Evolutionary conservation across 2,329 filamentous ascomycete genomes (phyloP).

Genomic region (Pleurostoma richardsiae): DNA sequence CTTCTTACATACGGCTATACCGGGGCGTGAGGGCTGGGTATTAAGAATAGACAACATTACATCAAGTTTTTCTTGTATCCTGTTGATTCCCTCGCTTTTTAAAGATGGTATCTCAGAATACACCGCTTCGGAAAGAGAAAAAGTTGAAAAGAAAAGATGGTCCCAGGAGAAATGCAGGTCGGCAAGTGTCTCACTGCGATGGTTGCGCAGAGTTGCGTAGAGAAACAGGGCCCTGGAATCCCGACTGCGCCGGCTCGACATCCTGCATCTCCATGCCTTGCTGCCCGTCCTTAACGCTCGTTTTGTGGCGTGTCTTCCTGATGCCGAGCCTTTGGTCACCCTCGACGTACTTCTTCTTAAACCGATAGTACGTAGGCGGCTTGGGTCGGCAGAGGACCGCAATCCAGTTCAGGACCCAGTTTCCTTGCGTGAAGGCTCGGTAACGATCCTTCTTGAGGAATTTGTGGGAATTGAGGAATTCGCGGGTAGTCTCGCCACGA

Average conservation of each 20-base stretch:
- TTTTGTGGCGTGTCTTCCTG: constrained; percentile 39
- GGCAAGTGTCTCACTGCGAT: background rate
- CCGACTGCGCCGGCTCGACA: constrained; percentile 38
- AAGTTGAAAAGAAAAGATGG: background rate
- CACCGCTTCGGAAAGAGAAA: background rate
- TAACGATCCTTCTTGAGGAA: constrained; percentile 90
- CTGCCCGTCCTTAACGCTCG: constrained; percentile 24
- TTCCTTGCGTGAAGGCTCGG: constrained; percentile 80
- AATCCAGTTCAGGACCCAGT: constrained; percentile 70
- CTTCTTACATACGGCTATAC: no score
- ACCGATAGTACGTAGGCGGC: constrained; percentile 81
- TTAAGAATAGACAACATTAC: no score
- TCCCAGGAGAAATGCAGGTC: background rate
- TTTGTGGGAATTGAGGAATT: constrained; percentile 95
- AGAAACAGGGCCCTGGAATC: constrained; percentile 50
- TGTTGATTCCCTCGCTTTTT: no score
- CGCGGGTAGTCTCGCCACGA: constrained; percentile 88
- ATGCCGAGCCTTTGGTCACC: constrained; percentile 80
- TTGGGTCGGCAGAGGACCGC: constrained; percentile 78
- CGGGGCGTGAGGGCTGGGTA: no score
- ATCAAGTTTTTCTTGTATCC: no score
- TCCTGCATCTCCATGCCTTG: constrained; percentile 67
- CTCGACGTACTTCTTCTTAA: constrained; percentile 70
- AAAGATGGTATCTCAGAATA: no score
- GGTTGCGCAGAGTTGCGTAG: constrained; percentile 25